These are phyloP conservation scores for Saccharomycopsis selenospora DNA, from an alignment of 805 yeast species.

Conservation along the genomic window DNA sequence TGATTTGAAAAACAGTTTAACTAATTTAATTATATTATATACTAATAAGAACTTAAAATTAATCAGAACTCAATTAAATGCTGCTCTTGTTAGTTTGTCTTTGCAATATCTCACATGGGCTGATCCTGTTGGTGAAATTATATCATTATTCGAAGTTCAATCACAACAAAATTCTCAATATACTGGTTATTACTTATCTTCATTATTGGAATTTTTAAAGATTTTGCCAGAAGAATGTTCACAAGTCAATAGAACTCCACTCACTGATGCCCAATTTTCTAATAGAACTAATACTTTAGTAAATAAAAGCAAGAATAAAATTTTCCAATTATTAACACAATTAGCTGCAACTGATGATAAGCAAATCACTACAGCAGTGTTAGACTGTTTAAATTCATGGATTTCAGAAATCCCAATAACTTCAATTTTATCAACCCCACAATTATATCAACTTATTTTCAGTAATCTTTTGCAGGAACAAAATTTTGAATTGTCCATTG, in stretches of 20 bases:
- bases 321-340: slow-evolving; percentile 52
- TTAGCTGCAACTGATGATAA: slow-evolving; percentile 27
- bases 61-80: slow-evolving; percentile 75
- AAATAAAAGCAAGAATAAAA: slow-evolving; percentile 57
- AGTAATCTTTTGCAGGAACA: slow-evolving; percentile 45
- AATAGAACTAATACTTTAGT: slow-evolving; percentile 57
- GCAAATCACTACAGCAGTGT: slow-evolving; percentile 38
- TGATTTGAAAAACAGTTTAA: slow-evolving; percentile 60
- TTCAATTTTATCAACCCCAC: slow-evolving; percentile 52
- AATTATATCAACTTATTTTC: slow-evolving; percentile 65
- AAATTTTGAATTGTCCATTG: slow-evolving; percentile 71
- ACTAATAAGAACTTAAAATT: slow-evolving; percentile 39
- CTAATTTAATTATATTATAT: slow-evolving; percentile 49
- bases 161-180: slow-evolving; percentile 11
- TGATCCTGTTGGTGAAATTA: slow-evolving; percentile 62
- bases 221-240: slow-evolving; percentile 87
- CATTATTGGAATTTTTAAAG: slow-evolving; percentile 70
- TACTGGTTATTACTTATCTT: slow-evolving; percentile 22
- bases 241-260: slow-evolving; percentile 67
- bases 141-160: slow-evolving; percentile 32
- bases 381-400: slow-evolving; percentile 86
- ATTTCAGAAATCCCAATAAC: slow-evolving; percentile 76
- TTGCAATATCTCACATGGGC: slow-evolving; percentile 73
- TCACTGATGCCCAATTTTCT: slow-evolving; percentile 75
- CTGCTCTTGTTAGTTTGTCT: slow-evolving; percentile 75